Base-by-base conservation (phyloP, 106 monocot species). In the Dendrobium chrysotoxum region DNA sequence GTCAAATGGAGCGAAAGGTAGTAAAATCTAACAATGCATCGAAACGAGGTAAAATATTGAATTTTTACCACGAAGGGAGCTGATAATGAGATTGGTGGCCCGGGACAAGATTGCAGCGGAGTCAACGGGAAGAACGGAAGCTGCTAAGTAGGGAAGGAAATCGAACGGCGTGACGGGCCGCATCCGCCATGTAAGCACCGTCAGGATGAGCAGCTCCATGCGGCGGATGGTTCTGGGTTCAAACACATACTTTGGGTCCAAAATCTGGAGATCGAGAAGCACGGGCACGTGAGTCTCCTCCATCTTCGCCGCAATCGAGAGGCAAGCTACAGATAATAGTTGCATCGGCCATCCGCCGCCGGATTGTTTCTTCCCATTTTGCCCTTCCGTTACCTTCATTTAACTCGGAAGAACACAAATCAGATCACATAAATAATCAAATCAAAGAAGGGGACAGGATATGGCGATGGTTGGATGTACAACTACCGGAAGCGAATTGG, bases 121-220 rank as follows among this genome's bases (percentile, higher is more conserved):
- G 75, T 25, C 72, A 31, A 28, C 23, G 80, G 79, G 82, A 73
- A 92, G 75, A 21, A 23, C n/a, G 65, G 65, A 6, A 21, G 25
- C 65, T 81, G 79, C 39, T 86, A 92, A 82, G 80, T 57, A 58
- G 72, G 80, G 80, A 72, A 95, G 79, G 35, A 35, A 35, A 35
- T 35, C 35, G 3, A 35, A 35, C 35, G 93, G 86, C 4, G 96
- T 96, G 61, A 89, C 88, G 0, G 92, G 85, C 39, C 86, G 90
- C 91, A 96, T 89, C 72, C 87, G 72, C 93, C 93, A 96, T 0
- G 84, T 76, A 26, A 96, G 89, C 2, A 91, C 81, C 2, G 96
- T 89, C 5, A 96, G 82, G 44, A 96, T 86, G 41, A 96, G 78
- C 7, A 96, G 85, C 85, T 96, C 96, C 96, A 96, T 96, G 26